These are phyloP conservation scores for Amanita exitialis DNA, from an alignment of 768 basidiomycete genomes.

Conservation along the genomic window DNA sequence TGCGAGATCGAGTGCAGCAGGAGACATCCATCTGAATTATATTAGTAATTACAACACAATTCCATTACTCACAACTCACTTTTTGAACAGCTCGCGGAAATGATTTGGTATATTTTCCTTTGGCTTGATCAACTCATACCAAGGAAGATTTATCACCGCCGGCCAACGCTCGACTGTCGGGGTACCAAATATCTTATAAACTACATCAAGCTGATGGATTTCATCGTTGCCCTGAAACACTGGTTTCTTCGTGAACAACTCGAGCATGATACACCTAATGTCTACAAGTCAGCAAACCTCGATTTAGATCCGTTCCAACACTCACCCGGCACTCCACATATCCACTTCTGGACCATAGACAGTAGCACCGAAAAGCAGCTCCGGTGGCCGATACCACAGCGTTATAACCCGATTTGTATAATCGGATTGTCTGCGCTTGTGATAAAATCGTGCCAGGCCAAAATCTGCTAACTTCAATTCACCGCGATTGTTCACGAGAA, in stretches of 20 bases:
- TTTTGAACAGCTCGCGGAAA: constrained; percentile 79
- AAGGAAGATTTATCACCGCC: constrained; percentile 74
- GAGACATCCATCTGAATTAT: constrained; percentile 65
- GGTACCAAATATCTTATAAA: constrained; percentile 87
- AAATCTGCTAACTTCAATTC: constrained; percentile 97
- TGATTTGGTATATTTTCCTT: constrained; percentile 62
- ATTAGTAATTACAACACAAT: background rate
- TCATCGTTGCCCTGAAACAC: constrained; percentile 99
- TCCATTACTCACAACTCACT: constrained; percentile 35
- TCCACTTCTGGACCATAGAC: constrained; percentile 96
- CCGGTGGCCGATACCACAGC: constrained; percentile 95
- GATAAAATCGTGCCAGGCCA: constrained; percentile 92
- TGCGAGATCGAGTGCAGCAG: constrained; percentile 81
- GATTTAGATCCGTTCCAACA: constrained; percentile 5
- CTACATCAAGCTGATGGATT: constrained; percentile 91
- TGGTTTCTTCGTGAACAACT: constrained; percentile 90
- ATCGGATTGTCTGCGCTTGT: constrained; percentile 80
- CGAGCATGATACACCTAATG: constrained; percentile 95
- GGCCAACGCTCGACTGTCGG: constrained; percentile 81
- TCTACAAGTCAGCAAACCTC: background rate
- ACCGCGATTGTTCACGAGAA: constrained; percentile 82
- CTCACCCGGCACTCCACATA: constrained; percentile 99
- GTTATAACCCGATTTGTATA: constrained; percentile 99
- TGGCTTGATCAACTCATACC: constrained; percentile 98
- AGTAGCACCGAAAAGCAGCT: constrained; percentile 90